Percentiles rank a stretch among this genome's conserved stretches.
Evolutionary conservation across 169 alveolate genomes (phyloP).

Genomic region (Perkinsus olseni): DNA sequence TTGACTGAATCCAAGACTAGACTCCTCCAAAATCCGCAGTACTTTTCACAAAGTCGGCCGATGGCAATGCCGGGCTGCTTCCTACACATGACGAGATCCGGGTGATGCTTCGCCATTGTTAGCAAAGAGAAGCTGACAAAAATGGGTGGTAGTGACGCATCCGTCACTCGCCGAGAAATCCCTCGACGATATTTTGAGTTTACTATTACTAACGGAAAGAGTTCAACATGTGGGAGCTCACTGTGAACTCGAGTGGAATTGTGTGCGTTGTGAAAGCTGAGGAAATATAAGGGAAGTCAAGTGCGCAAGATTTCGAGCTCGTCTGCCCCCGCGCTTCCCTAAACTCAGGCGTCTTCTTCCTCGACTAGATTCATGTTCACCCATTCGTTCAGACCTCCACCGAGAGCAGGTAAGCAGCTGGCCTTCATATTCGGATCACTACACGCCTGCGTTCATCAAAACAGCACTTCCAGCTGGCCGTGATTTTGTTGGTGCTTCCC

Average conservation of each 20-base stretch:
- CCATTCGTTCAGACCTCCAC: background rate
- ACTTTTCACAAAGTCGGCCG: slow-evolving; percentile 94
- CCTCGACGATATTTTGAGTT: too few relatives aligned
- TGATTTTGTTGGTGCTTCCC: too few relatives aligned
- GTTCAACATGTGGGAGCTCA: too few relatives aligned
- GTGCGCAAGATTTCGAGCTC: slow-evolving; percentile 2
- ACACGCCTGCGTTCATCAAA: background rate
- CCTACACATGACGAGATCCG: slow-evolving; percentile 96
- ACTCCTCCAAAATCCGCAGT: background rate
- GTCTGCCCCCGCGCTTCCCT: background rate
- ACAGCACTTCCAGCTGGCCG: too few relatives aligned
- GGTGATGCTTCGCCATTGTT: slow-evolving; percentile 41
- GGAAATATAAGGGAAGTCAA: background rate
- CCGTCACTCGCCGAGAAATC: too few relatives aligned
- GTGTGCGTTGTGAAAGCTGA: background rate
- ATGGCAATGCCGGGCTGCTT: slow-evolving; percentile 96
- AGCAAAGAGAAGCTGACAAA: background rate
- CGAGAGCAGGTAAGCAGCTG: background rate
- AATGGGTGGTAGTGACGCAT: too few relatives aligned
- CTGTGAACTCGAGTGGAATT: too few relatives aligned
- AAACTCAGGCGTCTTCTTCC: background rate
- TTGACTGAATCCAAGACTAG: background rate
- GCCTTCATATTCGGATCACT: background rate
- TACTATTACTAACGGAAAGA: too few relatives aligned
- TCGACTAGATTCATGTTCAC: background rate